Evolutionary conservation across 1,284 basidiomycete genomes (phyloP).

Genomic region (Ceratobasidium sp.): DNA sequence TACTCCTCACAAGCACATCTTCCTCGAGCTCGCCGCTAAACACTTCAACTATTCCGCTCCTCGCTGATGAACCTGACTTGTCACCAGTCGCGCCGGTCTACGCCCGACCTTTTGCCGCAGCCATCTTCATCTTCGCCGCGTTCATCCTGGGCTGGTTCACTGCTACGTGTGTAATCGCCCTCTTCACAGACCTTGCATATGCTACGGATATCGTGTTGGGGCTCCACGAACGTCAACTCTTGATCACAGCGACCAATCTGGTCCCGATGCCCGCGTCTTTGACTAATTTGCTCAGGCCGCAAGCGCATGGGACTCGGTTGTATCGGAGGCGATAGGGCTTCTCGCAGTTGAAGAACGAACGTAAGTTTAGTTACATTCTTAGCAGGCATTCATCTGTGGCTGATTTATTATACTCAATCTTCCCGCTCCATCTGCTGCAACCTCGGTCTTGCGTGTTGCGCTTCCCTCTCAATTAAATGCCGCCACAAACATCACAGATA

Average conservation of each 20-base stretch:
- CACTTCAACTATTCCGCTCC: conserved; percentile 52
- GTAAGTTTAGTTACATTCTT: conserved; percentile 58
- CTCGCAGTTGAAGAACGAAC: conserved; percentile 78
- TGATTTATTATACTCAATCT: conserved; percentile 48
- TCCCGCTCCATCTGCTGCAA: conserved; percentile 58
- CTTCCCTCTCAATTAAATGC: conserved; percentile 78
- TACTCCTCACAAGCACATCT: conserved; percentile 66
- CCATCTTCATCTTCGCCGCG: conserved; percentile 23
- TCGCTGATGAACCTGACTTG: background rate
- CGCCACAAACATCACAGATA: too few species aligned
- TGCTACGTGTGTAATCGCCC: conserved; percentile 26
- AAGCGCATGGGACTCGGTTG: conserved; percentile 75
- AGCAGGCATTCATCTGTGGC: conserved; percentile 42
- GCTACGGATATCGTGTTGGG: conserved; percentile 23
- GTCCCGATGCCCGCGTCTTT: conserved; percentile 63
- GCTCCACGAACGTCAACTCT: conserved; percentile 23
- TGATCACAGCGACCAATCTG: conserved; percentile 19
- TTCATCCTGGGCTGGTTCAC: conserved; percentile 24
- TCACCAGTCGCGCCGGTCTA: conserved; percentile 1
- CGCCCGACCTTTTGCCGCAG: conserved; percentile 37
- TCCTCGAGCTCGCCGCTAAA: conserved; percentile 49
- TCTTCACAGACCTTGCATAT: conserved; percentile 23
- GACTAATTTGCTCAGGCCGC: conserved; percentile 75
- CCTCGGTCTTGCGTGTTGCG: conserved; percentile 72
- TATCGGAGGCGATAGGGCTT: conserved; percentile 73